Base-by-base conservation (phyloP, 2,329 filamentous ascomycete genomes). In the Zymoseptoria crescenta region DNA sequence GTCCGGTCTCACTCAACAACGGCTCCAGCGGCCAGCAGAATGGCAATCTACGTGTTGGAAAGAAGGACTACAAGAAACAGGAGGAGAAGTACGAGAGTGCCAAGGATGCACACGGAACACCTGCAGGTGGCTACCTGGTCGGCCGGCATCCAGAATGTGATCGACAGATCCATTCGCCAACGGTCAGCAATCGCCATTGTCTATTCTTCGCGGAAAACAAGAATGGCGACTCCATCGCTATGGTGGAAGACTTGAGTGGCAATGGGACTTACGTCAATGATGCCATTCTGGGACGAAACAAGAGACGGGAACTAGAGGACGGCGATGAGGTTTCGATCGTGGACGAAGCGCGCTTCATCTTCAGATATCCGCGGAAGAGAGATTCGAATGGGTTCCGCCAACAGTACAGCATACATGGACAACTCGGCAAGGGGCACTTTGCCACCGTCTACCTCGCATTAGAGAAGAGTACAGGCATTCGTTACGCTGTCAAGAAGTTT, bases 201-300 rank as follows among this genome's bases (percentile, higher is more conserved):
- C 75, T 89, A 8, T 65, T 90, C 1, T 89, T 88, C 68, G 80
- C 78, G 54, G 82, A 87, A 70, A 84, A 81, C 64, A 81, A 79
- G 63, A 76, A 78, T 55, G 82, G 84, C 35, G 79, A 80, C 62
- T 71, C 79, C 0, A 75, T 85, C 49, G 93, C 91, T 8, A 83
- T 97, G 10, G 75, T 99, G 4, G 92, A 99, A 73, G 94, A 99
- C 73, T 77, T 97, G 20, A 99, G 94, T 6, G 94, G 87, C 71
- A 99, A 99, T 72, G 94, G 94, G 55, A 99, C 95, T 0, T 99
- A 92, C 71, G 87, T 99, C 67, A 97, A 97, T 70, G 91, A 96
- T 68, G 87, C 87, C 16, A 82, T 96, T 29, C 84, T 99, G 24
- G 94, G 94, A 24, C 87, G 93, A 55, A 99, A 99, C 74, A 91